Evolutionary conservation across 805 yeast species (phyloP), one percentile per base, ranked within the genome.

Genomic region (Brettanomyces naardenensis): DNA sequence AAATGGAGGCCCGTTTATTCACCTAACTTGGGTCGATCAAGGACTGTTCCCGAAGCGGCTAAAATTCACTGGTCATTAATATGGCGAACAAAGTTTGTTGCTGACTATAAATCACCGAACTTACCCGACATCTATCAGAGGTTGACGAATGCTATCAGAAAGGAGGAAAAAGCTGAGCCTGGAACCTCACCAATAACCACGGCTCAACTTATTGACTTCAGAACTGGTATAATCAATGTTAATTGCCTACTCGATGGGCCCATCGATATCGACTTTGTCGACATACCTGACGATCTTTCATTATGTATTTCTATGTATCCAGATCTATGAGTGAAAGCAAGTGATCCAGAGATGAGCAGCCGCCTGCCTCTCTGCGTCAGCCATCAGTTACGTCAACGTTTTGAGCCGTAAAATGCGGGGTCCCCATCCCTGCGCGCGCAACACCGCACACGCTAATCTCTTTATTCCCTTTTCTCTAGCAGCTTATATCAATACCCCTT

Each of bases 1-100:
- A 60, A 64, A 46, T 77, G 83, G 81, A 59, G 56, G 39, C 62
- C 66, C 34, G 54, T 59, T 4, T 73, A 65, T 46, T 48, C 58
- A 11, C 86, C 86, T 1, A 78, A 80, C 48, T 47, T 76, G 3
- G 86, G 86, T 2, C 59, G 73, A 11, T 40, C 52, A 4, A 60
- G 86, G 42, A 59, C 59, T 30, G 56, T 79, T 4, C 83, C 84
- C 1, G 41, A 43, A 2, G 54, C 64, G 40, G 52, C 49, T 17
- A 55, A 53, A 11, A 42, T 78, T 25, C 86, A 80, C 53, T 80
- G 86, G 85, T 76, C 84, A 33, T 67, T 78, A 1, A 64, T 62
- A 42, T 78, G 79, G 75, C 60, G 80, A 44, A 48, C 71, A 38
- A 73, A 66, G 41, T 65, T 58, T 43, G 62, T 70, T 37, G 39